Conservation (phyloP, 768 basidiomycete genomes). For the Dictyophora rubrovolvata region DNA sequence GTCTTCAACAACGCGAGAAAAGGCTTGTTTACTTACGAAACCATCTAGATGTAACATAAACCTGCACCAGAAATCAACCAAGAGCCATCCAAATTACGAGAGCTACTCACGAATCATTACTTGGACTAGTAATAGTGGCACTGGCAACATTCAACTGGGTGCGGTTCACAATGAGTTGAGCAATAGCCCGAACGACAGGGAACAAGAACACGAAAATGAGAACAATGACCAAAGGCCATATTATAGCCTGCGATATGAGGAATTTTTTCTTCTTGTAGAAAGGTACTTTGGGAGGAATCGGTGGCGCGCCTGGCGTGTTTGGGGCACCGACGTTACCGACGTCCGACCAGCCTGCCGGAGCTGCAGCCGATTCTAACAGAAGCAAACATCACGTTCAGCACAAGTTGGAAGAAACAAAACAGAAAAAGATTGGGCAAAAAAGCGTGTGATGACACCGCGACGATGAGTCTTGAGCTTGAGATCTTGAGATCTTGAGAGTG, state of each 20-base stretch:
- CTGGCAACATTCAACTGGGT: conserved; percentile 42
- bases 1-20: not conserved
- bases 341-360: conserved; percentile 1
- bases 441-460: too few relatives aligned
- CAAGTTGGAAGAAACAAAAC: not conserved
- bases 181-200: conserved; percentile 57
- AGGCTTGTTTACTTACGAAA: not conserved
- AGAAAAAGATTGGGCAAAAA: not conserved
- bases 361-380: not conserved
- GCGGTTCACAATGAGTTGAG: conserved; percentile 52
- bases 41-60: not conserved
- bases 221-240: conserved; percentile 44
- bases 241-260: conserved; percentile 45
- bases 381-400: not conserved
- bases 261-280: conserved; percentile 58
- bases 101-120: conserved; percentile 44
- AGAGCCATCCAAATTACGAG: not conserved
- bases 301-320: not conserved
- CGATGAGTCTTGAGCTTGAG: too few relatives aligned
- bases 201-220: conserved; percentile 59
- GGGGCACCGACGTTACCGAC: not conserved
- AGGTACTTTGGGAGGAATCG: conserved; percentile 21
- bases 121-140: conserved; percentile 41
- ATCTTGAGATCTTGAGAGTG: too few relatives aligned
- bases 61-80: not conserved